A percentile compares a stretch with the other conserved stretches of the same genome.
Evolutionary conservation across 768 basidiomycete species (phyloP).

Genomic region (Collybia sordida): DNA sequence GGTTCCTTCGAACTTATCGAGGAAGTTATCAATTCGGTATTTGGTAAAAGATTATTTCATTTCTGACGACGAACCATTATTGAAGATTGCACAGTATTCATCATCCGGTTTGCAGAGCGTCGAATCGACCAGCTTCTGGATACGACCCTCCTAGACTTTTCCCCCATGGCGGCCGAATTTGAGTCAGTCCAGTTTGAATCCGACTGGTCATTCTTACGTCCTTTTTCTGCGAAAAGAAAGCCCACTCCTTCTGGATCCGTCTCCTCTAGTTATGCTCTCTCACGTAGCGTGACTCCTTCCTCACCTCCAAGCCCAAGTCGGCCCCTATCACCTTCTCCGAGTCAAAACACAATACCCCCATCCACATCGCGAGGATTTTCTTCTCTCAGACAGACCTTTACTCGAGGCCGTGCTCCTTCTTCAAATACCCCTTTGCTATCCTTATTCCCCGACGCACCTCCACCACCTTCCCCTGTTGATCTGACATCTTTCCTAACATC

Average conservation of each 20-base stretch:
- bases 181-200: conserved; percentile 91
- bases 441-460: conserved; percentile 45
- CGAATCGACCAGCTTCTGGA: conserved; percentile 88
- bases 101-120: conserved; percentile 90
- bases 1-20: conserved; percentile 85
- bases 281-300: conserved; percentile 36
- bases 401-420: conserved; percentile 43
- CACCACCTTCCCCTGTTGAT: conserved; percentile 46
- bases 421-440: conserved; percentile 48
- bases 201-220: conserved; percentile 90
- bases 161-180: conserved; percentile 74
- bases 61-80: no score
- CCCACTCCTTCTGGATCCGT: conserved; percentile 25
- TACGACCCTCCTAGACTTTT: conserved; percentile 76
- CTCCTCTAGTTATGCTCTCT: conserved; percentile 27
- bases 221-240: conserved; percentile 68
- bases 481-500: conserved; percentile 83
- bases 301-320: conserved; percentile 51
- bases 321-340: conserved; percentile 54
- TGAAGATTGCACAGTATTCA: conserved; percentile 63
- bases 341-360: conserved; percentile 38
- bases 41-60: conserved; percentile 51
- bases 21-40: conserved; percentile 92
- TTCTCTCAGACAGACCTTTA: conserved; percentile 66
- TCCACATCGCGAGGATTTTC: conserved; percentile 57